A percentile compares a stretch with the other conserved stretches of the same genome.
Conservation (phyloP, 1,284 basidiomycete species). For the Veloboletus limbatus region DNA sequence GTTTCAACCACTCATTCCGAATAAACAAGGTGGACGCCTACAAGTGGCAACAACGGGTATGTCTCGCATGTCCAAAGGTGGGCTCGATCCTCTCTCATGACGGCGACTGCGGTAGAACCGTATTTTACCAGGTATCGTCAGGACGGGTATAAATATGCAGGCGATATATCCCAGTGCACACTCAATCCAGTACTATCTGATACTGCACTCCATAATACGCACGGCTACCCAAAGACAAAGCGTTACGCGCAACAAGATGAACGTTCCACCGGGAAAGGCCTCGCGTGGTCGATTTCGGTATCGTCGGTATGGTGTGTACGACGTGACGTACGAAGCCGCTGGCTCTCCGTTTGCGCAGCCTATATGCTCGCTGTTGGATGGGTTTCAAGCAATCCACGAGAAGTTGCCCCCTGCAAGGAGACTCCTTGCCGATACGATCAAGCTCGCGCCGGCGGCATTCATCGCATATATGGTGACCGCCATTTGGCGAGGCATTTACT, state of each 20-base stretch:
- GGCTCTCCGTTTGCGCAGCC: background rate
- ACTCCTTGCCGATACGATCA: slow-evolving; percentile 30
- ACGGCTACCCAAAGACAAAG: no score
- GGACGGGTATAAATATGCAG: slow-evolving; percentile 23
- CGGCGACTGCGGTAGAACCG: slow-evolving; percentile 6
- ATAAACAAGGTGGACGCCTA: slow-evolving; percentile 10
- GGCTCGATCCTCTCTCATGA: background rate
- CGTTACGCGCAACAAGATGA: background rate
- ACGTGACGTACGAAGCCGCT: slow-evolving; percentile 23
- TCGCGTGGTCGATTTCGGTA: slow-evolving; percentile 4
- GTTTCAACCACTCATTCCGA: background rate
- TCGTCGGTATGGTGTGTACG: slow-evolving; percentile 22
- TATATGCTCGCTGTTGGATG: slow-evolving; percentile 4
- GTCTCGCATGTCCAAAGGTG: slow-evolving; percentile 1
- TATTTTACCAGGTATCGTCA: no score
- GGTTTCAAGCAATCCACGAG: background rate
- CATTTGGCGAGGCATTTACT: slow-evolving; percentile 30
- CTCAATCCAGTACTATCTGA: no score
- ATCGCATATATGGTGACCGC: slow-evolving; percentile 26
- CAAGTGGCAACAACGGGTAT: slow-evolving; percentile 3
- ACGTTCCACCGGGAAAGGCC: background rate
- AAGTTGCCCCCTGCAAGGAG: slow-evolving; percentile 9
- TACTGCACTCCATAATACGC: no score
- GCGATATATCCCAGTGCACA: background rate
- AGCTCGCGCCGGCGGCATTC: slow-evolving; percentile 31